Evolutionary conservation across 345 rosid species (phyloP).

Genomic region (Euphorbia peplus): DNA sequence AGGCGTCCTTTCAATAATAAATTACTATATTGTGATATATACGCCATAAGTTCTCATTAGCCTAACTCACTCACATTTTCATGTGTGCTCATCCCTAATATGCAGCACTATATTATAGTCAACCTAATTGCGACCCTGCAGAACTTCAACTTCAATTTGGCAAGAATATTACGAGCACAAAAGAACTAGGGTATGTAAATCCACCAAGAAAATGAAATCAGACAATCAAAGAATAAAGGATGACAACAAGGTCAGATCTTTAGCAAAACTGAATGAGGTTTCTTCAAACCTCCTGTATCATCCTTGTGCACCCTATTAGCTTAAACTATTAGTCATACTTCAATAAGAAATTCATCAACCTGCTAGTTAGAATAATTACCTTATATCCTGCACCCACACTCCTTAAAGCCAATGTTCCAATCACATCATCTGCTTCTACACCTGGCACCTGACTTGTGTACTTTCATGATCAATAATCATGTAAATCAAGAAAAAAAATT

Average conservation of each 20-base stretch:
- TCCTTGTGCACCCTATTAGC: background rate
- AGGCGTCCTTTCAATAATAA: background rate
- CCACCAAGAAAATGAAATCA: background rate
- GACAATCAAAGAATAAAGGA: too few species aligned
- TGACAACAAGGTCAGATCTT: background rate
- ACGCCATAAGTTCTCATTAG: background rate
- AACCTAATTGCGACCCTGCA: background rate
- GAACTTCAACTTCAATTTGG: background rate
- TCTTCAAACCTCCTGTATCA: background rate
- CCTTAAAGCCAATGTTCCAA: conserved; percentile 85
- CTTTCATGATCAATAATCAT: conserved; percentile 28
- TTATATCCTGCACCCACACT: conserved; percentile 78
- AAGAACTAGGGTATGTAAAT: background rate
- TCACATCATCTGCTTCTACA: conserved; percentile 98
- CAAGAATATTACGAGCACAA: background rate
- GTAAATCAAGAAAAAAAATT: conserved; percentile 15
- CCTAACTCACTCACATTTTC: background rate
- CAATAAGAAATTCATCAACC: background rate
- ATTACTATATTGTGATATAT: background rate
- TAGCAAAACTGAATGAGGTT: background rate
- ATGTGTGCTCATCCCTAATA: background rate
- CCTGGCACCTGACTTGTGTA: conserved; percentile 73
- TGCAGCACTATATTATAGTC: background rate
- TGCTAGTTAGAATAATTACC: conserved; percentile 36
- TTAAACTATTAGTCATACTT: background rate